Evolutionary conservation across 75 land plant species (phyloP).

Genomic region (Gnetum montanum): DNA sequence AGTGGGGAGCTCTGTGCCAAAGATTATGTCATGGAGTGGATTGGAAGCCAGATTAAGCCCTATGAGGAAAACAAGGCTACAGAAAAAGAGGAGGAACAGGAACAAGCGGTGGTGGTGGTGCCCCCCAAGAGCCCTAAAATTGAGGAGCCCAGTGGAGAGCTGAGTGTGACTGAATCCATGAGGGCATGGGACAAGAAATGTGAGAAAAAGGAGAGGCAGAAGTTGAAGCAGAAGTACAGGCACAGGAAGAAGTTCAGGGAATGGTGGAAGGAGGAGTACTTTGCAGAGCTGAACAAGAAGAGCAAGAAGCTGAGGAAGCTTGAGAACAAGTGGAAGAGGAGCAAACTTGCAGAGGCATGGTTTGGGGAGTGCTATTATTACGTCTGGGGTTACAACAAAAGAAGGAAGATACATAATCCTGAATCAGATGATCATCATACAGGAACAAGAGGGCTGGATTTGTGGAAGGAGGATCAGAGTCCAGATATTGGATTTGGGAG

Average conservation of each 20-base stretch:
- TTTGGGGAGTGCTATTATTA: slow-evolving; percentile 10
- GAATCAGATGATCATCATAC: not conserved
- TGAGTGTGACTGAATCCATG: slow-evolving; percentile 7
- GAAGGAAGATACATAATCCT: slow-evolving; percentile 4
- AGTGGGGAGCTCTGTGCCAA: slow-evolving; percentile 55
- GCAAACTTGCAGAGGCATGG: slow-evolving; percentile 5
- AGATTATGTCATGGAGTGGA: slow-evolving; percentile 86
- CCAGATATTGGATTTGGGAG: slow-evolving; percentile 24
- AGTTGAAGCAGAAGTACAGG: slow-evolving; percentile 25
- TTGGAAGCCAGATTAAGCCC: slow-evolving; percentile 60
- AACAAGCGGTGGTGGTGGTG: not conserved
- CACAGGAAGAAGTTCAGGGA: slow-evolving; percentile 54
- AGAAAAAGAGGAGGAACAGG: slow-evolving; percentile 3
- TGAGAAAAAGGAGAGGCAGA: slow-evolving; percentile 23
- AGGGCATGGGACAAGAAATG: slow-evolving; percentile 15
- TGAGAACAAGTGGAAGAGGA: slow-evolving; percentile 15
- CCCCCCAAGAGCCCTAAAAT: slow-evolving; percentile 15
- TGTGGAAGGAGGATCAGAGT: slow-evolving; percentile 1
- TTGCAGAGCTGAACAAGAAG: slow-evolving; percentile 56
- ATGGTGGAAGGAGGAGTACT: slow-evolving; percentile 86
- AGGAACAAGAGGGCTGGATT: slow-evolving; percentile 8
- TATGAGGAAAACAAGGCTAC: slow-evolving; percentile 24
- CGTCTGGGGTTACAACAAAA: slow-evolving; percentile 6
- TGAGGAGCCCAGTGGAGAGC: slow-evolving; percentile 14
- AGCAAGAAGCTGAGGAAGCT: slow-evolving; percentile 17